Conservation (phyloP, 495 filamentous ascomycete species). For the Pseudomonodictys pantanalensis region DNA sequence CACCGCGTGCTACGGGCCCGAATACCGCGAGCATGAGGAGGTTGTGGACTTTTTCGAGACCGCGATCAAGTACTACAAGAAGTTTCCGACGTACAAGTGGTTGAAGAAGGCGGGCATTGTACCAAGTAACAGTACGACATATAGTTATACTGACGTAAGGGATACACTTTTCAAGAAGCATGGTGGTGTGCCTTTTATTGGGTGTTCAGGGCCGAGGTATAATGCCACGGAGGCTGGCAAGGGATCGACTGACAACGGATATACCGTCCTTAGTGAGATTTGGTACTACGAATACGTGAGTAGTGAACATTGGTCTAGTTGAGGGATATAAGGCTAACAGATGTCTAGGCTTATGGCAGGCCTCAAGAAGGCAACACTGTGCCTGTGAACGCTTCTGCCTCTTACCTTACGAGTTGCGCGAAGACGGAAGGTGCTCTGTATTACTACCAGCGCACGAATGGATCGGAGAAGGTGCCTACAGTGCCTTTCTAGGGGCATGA, state of each 20-base stretch:
- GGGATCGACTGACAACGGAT: conserved; percentile 46
- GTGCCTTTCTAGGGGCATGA: conserved; percentile 14
- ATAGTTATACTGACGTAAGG: conserved; percentile 45
- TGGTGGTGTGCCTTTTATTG: conserved; percentile 49
- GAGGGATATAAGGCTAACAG: not conserved
- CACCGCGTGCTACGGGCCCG: conserved; percentile 49
- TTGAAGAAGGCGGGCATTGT: conserved; percentile 22
- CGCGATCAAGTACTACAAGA: conserved; percentile 42
- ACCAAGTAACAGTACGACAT: conserved; percentile 37
- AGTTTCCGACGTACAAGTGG: conserved; percentile 48
- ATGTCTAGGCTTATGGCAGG: conserved; percentile 43
- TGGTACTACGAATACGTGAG: conserved; percentile 47
- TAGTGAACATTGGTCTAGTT: not conserved
- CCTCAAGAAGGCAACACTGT: conserved; percentile 46
- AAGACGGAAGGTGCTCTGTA: conserved; percentile 43
- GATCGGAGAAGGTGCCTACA: conserved; percentile 24
- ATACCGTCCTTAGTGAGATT: conserved; percentile 47
- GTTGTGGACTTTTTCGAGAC: conserved; percentile 50
- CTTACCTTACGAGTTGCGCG: conserved; percentile 45
- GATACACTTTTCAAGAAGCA: conserved; percentile 35
- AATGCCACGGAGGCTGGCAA: conserved; percentile 50
- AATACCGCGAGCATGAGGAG: conserved; percentile 45
- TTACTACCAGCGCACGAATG: conserved; percentile 44
- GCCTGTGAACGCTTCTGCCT: conserved; percentile 42
- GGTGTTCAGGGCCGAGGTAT: conserved; percentile 48